Base-by-base conservation (phyloP, 768 basidiomycete genomes). In the Bullera alba region DNA sequence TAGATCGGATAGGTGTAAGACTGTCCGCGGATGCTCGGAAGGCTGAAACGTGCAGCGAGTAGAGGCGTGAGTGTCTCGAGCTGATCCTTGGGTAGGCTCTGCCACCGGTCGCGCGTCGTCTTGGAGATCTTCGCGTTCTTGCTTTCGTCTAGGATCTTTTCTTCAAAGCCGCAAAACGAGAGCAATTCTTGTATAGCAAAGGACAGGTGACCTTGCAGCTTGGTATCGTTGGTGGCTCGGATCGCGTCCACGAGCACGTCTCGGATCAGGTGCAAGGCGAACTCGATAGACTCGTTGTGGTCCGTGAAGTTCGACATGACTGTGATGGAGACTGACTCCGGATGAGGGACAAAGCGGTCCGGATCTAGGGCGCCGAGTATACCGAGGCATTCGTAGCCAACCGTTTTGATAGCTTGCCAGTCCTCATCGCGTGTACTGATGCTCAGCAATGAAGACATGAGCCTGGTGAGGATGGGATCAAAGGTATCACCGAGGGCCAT, bases 301-400 rank as follows among this genome's bases (percentile, higher is more conserved):
- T 92, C 85, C 0, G 75, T 76, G 67, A 90, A 95, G 67, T 96
- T 91, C 63, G 78, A 80, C 53, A 82, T 76, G 42, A 96, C 78
- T 39, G 90, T 79, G 74, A 86, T 84, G 14, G 71, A 56, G 37
- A 79, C 78, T 2, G 79, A 71, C 54, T 85, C 83, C 26, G 77
- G 68, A 1, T 75, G 74, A 17, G 88, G 76, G 56, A 87, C 84
- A 62, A 86, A 85, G 42, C 95, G 79, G 75, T 97, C 93, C 0
- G 93, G 93, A 71, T 99, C 95, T 16, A 92, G 79, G 2, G 95
- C 95, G 5, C 95, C 95, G 12, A 97, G 74, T 19, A 87, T 80
- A 1, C 92, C 90, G 48, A 97, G 81, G 66, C 88, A 95, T 65
- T 95, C 87, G 64, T 84, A 91, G 0, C 89, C 85, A 17, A 86